Conservation (phyloP, 129 eudicot species). For the Centella asiatica region DNA sequence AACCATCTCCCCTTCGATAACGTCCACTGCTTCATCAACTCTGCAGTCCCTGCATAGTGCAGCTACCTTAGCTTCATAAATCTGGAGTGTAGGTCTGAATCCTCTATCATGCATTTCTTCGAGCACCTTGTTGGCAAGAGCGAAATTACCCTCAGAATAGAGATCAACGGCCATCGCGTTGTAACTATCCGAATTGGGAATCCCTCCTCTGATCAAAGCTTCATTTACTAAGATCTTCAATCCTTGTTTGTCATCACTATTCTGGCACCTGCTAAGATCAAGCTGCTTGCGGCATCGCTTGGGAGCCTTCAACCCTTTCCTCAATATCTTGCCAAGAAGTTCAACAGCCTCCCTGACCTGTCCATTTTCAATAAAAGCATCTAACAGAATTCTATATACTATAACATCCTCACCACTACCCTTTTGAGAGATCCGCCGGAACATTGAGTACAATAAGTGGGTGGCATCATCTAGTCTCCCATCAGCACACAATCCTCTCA, state of each 20-base stretch:
- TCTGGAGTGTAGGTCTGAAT: constrained; percentile 33
- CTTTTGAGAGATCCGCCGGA: constrained; percentile 77
- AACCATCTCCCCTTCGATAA: constrained; percentile 58
- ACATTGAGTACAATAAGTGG: constrained; percentile 75
- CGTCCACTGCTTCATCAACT: constrained; percentile 52
- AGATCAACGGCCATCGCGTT: constrained; percentile 56
- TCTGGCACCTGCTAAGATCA: constrained; percentile 37
- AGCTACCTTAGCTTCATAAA: constrained; percentile 69
- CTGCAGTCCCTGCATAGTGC: constrained; percentile 56
- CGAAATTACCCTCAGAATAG: constrained; percentile 46
- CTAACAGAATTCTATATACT: constrained; percentile 61
- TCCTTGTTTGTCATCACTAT: constrained; percentile 30
- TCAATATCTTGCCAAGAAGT: constrained; percentile 60
- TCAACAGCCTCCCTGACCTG: constrained; percentile 66
- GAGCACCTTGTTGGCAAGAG: constrained; percentile 52
- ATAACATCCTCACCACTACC: constrained; percentile 89
- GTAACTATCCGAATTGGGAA: constrained; percentile 70
- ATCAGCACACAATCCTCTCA: constrained; percentile 85
- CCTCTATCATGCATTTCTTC: constrained; percentile 63
- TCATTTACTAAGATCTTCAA: constrained; percentile 54
- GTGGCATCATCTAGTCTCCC: constrained; percentile 78
- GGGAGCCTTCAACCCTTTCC: constrained; percentile 81
- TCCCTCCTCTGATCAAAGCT: constrained; percentile 63
- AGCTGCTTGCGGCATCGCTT: constrained; percentile 40
- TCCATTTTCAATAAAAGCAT: constrained; percentile 61